Conservation (phyloP, 2,329 filamentous ascomycete genomes). For the Tolypocladium tropicale region DNA sequence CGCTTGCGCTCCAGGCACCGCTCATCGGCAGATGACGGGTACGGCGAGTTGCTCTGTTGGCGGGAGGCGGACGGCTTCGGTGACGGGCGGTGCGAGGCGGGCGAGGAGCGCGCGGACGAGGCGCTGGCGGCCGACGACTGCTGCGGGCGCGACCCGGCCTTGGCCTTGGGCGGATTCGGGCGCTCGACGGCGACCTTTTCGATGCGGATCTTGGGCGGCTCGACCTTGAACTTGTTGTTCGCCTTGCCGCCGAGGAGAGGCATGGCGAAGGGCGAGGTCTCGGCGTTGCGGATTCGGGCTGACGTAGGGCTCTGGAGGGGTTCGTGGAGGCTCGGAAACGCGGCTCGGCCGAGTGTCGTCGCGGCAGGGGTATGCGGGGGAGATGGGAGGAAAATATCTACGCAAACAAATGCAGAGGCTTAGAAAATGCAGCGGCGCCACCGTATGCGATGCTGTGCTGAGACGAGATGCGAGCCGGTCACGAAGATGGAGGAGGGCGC, state of each 20-base stretch:
- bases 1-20: conserved; percentile 34
- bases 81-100: conserved; percentile 26
- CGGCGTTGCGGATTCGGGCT: neutral
- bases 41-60: conserved; percentile 31
- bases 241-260: conserved; percentile 31
- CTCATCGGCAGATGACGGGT: conserved; percentile 29
- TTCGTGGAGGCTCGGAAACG: neutral
- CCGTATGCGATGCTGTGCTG: neutral
- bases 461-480: neutral
- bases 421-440: neutral
- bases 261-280: conserved; percentile 13
- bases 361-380: neutral
- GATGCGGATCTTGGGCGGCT: conserved; percentile 39
- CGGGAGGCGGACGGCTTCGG: conserved; percentile 25
- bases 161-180: conserved; percentile 21
- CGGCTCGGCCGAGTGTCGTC: neutral
- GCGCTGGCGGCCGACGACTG: conserved; percentile 8
- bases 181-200: conserved; percentile 39
- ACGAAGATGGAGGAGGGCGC: neutral
- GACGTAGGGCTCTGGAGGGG: neutral
- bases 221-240: conserved; percentile 38
- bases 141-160: conserved; percentile 19
- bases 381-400: neutral
- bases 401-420: neutral
- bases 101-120: conserved; percentile 20